Conservation (phyloP, 1,139 yeast species). For the Geotrichum fermentans region DNA sequence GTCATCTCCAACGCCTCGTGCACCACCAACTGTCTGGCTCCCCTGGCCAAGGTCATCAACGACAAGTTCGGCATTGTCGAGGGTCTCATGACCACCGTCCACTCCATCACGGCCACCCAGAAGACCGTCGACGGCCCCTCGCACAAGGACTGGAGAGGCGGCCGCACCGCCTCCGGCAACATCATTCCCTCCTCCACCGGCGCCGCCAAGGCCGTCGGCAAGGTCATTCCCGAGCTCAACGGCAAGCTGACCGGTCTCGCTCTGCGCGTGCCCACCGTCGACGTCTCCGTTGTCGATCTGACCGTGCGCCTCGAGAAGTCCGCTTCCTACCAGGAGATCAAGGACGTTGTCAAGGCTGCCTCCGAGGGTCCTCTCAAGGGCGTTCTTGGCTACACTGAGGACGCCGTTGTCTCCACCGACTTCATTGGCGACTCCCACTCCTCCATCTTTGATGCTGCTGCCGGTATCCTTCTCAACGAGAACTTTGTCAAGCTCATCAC, state of each 20-base stretch:
- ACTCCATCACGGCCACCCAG: too few species aligned
- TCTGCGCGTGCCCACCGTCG: constrained; percentile 82
- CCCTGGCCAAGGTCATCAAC: constrained; percentile 83
- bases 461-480: constrained; percentile 79
- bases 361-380: constrained; percentile 70
- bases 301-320: constrained; percentile 64
- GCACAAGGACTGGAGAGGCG: too few species aligned
- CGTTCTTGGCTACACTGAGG: too few species aligned
- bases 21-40: constrained; percentile 89
- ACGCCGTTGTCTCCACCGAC: too few species aligned
- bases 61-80: constrained; percentile 80
- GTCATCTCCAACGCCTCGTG: constrained; percentile 86
- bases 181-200: too few species aligned
- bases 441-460: constrained; percentile 78
- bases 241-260: constrained; percentile 90
- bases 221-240: constrained; percentile 80
- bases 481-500: too few species aligned
- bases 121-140: too few species aligned
- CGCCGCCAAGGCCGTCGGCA: too few species aligned
- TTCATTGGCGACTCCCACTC: too few species aligned
- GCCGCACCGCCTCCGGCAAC: too few species aligned
- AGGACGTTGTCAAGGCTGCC: constrained; percentile 59
- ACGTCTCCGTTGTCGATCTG: constrained; percentile 75
- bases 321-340: constrained; percentile 71
- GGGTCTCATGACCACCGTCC: constrained; percentile 88